Conservation (phyloP, 345 rosid genomes). For the Acer yangbiense region DNA sequence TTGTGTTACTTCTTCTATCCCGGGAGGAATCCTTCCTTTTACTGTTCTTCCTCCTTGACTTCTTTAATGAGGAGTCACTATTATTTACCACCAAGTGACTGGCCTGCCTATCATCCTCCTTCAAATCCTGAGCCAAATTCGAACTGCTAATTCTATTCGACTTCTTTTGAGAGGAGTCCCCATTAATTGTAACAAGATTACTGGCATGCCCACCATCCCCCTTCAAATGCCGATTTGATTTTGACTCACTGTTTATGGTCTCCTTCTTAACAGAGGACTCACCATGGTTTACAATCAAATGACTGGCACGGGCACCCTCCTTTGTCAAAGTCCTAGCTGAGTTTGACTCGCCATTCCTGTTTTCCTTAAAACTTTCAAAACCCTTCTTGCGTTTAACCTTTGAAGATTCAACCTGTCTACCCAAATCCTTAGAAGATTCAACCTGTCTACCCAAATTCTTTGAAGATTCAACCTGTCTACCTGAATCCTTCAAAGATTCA, state of each 20-base stretch:
- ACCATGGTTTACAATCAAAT: constrained; percentile 33
- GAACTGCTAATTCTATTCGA: constrained; percentile 42
- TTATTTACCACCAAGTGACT: constrained; percentile 35
- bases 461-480: constrained; percentile 23
- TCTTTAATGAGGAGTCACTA: constrained; percentile 35
- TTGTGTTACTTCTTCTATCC: constrained; percentile 26
- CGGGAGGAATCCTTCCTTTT: constrained; percentile 51
- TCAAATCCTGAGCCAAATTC: constrained; percentile 31
- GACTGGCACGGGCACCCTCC: constrained; percentile 39
- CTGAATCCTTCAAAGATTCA: constrained; percentile 28
- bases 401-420: constrained; percentile 31
- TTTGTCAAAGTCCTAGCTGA: constrained; percentile 40
- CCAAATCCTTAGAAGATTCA: not conserved
- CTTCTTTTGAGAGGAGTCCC: constrained; percentile 34
- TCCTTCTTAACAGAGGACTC: constrained; percentile 37
- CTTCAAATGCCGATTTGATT: constrained; percentile 31
- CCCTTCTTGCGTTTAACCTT: constrained; percentile 43
- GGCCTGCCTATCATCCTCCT: constrained; percentile 43
- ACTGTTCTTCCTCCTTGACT: constrained; percentile 43
- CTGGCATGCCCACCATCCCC: constrained; percentile 40
- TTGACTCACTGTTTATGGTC: constrained; percentile 39
- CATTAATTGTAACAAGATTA: constrained; percentile 37
- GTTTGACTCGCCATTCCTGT: constrained; percentile 26
- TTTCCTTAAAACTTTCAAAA: constrained; percentile 40
- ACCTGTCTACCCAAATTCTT: constrained; percentile 20